Percentiles rank a stretch among this genome's conserved stretches.
phyloP scores from a whole-genome alignment of 495 filamentous ascomycete genomes.

The Tricharina praecox region DNA sequence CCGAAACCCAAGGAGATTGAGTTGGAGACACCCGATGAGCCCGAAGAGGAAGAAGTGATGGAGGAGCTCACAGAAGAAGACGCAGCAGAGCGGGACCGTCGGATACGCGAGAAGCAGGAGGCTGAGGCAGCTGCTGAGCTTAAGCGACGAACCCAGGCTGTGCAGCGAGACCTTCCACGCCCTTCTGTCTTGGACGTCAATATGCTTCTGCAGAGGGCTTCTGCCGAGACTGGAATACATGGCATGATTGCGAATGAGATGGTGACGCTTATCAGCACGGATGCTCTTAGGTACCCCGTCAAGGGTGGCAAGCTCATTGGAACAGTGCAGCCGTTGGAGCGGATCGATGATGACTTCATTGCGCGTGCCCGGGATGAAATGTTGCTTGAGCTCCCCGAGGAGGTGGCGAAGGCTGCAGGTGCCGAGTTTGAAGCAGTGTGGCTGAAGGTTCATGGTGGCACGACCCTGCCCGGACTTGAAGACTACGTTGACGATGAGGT shows the following conservation, averaged over 20 bases:
- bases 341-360: conserved; percentile 52
- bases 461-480: conserved; percentile 53
- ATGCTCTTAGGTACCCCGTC: conserved; percentile 57
- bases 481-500: conserved; percentile 57
- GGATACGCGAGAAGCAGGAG: conserved; percentile 49
- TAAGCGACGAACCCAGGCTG: conserved; percentile 69
- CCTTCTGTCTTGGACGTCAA: conserved; percentile 57
- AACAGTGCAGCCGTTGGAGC: conserved; percentile 41
- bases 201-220: conserved; percentile 33
- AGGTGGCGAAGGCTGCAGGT: conserved; percentile 38
- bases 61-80: conserved; percentile 55
- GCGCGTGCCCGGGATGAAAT: conserved; percentile 62
- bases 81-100: conserved; percentile 60
- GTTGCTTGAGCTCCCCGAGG: conserved; percentile 47
- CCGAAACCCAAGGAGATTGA: conserved; percentile 85
- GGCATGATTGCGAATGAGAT: conserved; percentile 55
- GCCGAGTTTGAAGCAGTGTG: conserved; percentile 47
- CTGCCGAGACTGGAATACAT: conserved; percentile 28
- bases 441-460: conserved; percentile 41
- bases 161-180: conserved; percentile 69
- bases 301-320: conserved; percentile 47
- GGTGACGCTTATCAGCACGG: conserved; percentile 61
- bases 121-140: conserved; percentile 60
- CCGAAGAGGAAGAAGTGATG: conserved; percentile 40
- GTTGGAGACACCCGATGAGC: conserved; percentile 76